Conservation (phyloP, 2,329 filamentous ascomycete genomes). For the Arthrobotrys megalospora region DNA sequence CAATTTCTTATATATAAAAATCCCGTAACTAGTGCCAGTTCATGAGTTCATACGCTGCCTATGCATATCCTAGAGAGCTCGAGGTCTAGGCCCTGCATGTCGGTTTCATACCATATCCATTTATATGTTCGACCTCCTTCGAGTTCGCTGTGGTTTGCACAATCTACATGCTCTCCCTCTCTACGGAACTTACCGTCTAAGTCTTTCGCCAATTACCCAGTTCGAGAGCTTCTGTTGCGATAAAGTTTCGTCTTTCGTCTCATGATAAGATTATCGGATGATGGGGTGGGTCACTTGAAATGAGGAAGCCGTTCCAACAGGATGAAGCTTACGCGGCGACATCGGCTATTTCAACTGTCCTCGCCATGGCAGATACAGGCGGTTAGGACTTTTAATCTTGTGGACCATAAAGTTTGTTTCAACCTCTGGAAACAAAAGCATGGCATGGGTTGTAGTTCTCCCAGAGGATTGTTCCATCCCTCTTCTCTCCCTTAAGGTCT, state of each 20-base stretch:
- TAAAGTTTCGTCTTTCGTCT: conserved; percentile 7
- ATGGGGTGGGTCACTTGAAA: conserved; percentile 11
- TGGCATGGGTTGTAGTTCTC: not conserved
- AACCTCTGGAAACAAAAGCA: conserved; percentile 8
- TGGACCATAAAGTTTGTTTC: conserved; percentile 14
- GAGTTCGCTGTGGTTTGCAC: too few relatives aligned
- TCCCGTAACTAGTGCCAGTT: too few relatives aligned
- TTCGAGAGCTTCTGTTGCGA: not conserved
- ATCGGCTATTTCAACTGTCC: conserved; percentile 4
- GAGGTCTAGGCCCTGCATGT: too few relatives aligned
- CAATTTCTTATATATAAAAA: too few relatives aligned
- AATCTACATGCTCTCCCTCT: not conserved
- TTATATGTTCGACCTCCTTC: too few relatives aligned
- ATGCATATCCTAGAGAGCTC: too few relatives aligned
- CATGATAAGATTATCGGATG: conserved; percentile 20
- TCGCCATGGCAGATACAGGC: not conserved
- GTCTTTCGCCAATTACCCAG: not conserved
- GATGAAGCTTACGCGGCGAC: conserved; percentile 35
- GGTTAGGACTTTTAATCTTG: conserved; percentile 25
- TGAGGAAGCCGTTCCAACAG: not conserved
- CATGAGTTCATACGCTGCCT: too few relatives aligned
- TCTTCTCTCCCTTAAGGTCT: not conserved
- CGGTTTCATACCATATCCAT: too few relatives aligned
- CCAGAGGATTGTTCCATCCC: not conserved
- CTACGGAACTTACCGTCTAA: not conserved